Conservation (phyloP, 176 grass and related monocot genomes). For the Rhynchospora breviuscula region DNA sequence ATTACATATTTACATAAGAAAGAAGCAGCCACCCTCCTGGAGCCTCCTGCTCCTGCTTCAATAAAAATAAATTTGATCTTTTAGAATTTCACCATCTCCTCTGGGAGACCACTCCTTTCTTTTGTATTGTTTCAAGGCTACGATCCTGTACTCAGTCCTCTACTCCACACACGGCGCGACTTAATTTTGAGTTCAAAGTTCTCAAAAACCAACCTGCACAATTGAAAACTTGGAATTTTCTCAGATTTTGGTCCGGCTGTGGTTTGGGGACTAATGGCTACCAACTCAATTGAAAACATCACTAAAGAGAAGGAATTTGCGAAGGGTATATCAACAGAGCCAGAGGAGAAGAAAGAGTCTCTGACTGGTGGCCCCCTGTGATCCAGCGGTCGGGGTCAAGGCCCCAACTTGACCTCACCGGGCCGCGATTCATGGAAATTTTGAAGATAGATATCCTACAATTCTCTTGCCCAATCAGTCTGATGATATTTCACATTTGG, state of each 20-base stretch:
- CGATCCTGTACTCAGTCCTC: neutral
- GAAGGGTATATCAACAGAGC: neutral
- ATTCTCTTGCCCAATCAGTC: conserved; percentile 96
- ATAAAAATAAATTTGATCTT: neutral
- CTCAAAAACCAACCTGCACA: neutral
- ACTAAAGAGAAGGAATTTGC: conserved; percentile 10
- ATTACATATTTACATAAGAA: too few relatives aligned
- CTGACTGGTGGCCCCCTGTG: conserved; percentile 23
- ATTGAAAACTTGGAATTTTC: neutral
- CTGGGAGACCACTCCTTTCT: neutral
- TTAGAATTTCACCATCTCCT: neutral
- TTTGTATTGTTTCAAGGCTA: neutral
- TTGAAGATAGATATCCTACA: conserved; percentile 75
- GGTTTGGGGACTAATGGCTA: conserved; percentile 3
- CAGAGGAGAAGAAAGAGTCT: neutral
- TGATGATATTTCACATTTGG: conserved; percentile 94
- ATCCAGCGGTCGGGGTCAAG: conserved; percentile 73
- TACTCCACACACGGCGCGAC: neutral
- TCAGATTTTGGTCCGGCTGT: conserved; percentile 12
- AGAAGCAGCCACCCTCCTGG: neutral
- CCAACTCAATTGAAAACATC: neutral
- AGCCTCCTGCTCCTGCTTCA: neutral
- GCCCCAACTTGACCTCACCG: conserved; percentile 86
- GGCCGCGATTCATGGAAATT: conserved; percentile 87
- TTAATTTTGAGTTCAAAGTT: neutral